These are phyloP conservation scores for Pythium pyrilobum DNA, from an alignment of 352 stramenopile genomes.

Conservation along the genomic window DNA sequence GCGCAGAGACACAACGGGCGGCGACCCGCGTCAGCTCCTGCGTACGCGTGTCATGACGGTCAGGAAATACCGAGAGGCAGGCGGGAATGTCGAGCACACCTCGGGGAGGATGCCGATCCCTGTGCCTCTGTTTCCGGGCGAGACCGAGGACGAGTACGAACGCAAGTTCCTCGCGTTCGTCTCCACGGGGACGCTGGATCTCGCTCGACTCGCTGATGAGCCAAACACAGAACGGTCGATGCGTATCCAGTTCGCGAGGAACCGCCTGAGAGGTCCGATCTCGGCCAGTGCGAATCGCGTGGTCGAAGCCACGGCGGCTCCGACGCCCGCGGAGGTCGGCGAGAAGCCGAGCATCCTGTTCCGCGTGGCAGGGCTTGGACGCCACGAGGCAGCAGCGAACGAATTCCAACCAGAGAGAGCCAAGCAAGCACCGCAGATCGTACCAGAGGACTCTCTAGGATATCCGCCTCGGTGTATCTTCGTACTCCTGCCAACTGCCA, in stretches of 20 bases:
- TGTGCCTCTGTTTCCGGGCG: background rate
- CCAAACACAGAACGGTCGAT: constrained; percentile 1
- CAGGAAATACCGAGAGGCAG: too few species aligned
- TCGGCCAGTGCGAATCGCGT: too few species aligned
- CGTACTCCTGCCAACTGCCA: background rate
- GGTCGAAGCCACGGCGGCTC: background rate
- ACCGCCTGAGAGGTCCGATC: background rate
- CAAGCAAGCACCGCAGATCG: background rate
- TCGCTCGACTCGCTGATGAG: background rate
- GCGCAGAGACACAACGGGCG: too few species aligned
- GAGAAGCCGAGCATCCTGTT: background rate
- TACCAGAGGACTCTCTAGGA: background rate
- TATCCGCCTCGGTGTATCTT: background rate
- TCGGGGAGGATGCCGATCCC: background rate
- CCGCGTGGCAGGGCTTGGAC: too few species aligned
- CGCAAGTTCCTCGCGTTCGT: constrained; percentile 15
- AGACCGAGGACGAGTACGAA: constrained; percentile 7
- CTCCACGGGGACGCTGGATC: background rate
- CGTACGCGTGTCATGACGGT: too few species aligned
- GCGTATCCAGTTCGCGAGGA: background rate
- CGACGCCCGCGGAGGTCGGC: background rate
- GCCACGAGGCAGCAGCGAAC: background rate
- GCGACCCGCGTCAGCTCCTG: too few species aligned
- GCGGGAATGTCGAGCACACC: too few species aligned
- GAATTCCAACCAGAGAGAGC: background rate